Evolutionary conservation across 208 protist species (phyloP), one percentile per base, ranked within the genome.

Genomic region (Leishmania martiniquensis): DNA sequence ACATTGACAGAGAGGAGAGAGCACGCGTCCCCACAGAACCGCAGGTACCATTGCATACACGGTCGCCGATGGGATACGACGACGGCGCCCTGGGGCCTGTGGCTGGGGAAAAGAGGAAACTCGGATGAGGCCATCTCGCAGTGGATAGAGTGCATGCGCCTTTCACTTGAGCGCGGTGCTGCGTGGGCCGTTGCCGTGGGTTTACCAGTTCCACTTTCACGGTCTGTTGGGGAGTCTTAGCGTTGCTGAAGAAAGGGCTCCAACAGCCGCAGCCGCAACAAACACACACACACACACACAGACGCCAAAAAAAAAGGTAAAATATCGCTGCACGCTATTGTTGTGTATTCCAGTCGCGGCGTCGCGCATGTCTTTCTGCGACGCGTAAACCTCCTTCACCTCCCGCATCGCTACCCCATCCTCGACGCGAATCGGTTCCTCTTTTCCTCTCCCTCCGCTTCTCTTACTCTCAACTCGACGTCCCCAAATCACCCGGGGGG

Each of bases 291-390:
- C 29, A 20, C 29, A 29, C 45, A n/a, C n/a, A n/a, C n/a, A n/a
- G 4, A 12, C 45, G 45, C 6, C 47, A 5, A 15, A 57, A 57
- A 25, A 55, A n/a, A n/a, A 20, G n/a, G n/a, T 0, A 55, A 25
- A 54, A 72, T 4, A 72, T 44, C 67, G 34, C 22, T 32, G n/a
- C 68, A n/a, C n/a, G n/a, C n/a, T n/a, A n/a, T n/a, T n/a, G n/a
- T n/a, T n/a, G n/a, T n/a, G n/a, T n/a, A n/a, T n/a, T n/a, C n/a
- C n/a, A n/a, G n/a, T n/a, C n/a, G n/a, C n/a, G n/a, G n/a, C n/a
- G n/a, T n/a, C n/a, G n/a, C n/a, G n/a, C n/a, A n/a, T n/a, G n/a
- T n/a, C n/a, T n/a, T n/a, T n/a, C n/a, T n/a, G n/a, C n/a, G n/a
- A n/a, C n/a, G n/a, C n/a, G n/a, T n/a, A n/a, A n/a, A n/a, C n/a